A percentile compares a stretch with the other conserved stretches of the same genome.
Evolutionary conservation across 1,284 basidiomycete genomes (phyloP).

Genomic region (Naganishia sp.): DNA sequence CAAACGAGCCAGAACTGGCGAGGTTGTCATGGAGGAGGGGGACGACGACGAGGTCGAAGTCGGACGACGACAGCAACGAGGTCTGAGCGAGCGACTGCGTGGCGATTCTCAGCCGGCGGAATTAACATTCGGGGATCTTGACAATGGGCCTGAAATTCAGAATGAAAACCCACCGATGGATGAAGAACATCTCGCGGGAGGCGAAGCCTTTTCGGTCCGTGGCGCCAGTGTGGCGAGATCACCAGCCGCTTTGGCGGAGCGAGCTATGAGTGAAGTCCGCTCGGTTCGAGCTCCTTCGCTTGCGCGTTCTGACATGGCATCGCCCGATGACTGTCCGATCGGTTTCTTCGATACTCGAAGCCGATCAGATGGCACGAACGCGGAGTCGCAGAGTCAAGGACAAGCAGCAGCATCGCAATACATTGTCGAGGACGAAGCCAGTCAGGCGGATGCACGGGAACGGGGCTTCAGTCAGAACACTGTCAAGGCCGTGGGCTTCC

Average conservation of each 20-base stretch:
- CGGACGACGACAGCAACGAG: slow-evolving; percentile 54
- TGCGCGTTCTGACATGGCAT: slow-evolving; percentile 18
- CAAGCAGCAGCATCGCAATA: slow-evolving; percentile 26
- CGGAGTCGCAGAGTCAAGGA: slow-evolving; percentile 39
- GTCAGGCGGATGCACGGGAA: slow-evolving; percentile 57
- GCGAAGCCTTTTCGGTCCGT: neutral
- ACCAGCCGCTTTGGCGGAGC: slow-evolving; percentile 1
- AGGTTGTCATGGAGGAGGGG: slow-evolving; percentile 27
- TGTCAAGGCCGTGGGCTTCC: slow-evolving; percentile 78
- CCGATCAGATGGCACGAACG: slow-evolving; percentile 45
- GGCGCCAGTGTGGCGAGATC: neutral
- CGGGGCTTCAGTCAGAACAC: slow-evolving; percentile 85
- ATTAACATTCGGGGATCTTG: slow-evolving; percentile 31
- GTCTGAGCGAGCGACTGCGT: slow-evolving; percentile 31
- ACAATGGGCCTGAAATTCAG: slow-evolving; percentile 25
- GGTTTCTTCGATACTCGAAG: slow-evolving; percentile 74
- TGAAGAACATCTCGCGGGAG: neutral
- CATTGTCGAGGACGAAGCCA: slow-evolving; percentile 40
- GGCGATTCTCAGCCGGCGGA: slow-evolving; percentile 34
- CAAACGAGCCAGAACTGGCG: slow-evolving; percentile 40
- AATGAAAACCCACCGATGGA: neutral
- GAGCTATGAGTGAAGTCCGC: slow-evolving; percentile 14
- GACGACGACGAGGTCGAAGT: slow-evolving; percentile 61
- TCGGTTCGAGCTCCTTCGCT: slow-evolving; percentile 12
- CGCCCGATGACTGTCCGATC: slow-evolving; percentile 52